Base-by-base conservation (phyloP, 495 filamentous ascomycete genomes). In the Sabuloglossum arenarium region DNA sequence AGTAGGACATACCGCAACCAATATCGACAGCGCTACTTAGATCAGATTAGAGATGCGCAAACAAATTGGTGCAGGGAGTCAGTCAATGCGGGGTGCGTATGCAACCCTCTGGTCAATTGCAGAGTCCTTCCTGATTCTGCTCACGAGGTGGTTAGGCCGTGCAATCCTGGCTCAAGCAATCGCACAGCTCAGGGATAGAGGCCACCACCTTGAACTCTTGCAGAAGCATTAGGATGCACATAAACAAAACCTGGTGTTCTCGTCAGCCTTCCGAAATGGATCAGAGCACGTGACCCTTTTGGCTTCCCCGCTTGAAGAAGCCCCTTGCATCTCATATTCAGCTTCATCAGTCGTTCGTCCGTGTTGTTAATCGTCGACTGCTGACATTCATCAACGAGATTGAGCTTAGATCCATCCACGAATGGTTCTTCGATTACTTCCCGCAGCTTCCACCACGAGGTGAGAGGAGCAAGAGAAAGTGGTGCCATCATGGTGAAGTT, bases 401-500 rank as follows among this genome's bases (percentile, higher is more conserved):
- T 43, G 39, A 12, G 5, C 39, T 21, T 43, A 16, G 39, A 43
- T 21, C 39, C 39, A 39, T 37, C 12, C 28, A 14, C 47, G 47
- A 19, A 51, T 51, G 47, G 24, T 29, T 29, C 24, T 16, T 51
- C 4, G 47, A 16, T 16, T 51, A 3, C 5, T 51, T 19, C 28
- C 11, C 11, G 28, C 14, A 30, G 24, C 28, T 51, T 51, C 47
- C 47, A 51, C 47, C 47, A 3, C 5, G 27, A 27, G 47, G 47
- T 51, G 47, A 51, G 47, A 51, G 47, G 47, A 51, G 47, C 11
- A 19, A 27, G 12, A 9, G 23, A 51, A 6, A 51, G 23, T 51
- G 24, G 47, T 30, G 23, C 6, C 54, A 66, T 29, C 57, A 88
- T 79, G 74, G 86, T 90, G 66, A 88, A 88, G 69, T 86, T 88